Evolutionary conservation across 306 rosid species (phyloP).

Genomic region (Prosopis cineraria): DNA sequence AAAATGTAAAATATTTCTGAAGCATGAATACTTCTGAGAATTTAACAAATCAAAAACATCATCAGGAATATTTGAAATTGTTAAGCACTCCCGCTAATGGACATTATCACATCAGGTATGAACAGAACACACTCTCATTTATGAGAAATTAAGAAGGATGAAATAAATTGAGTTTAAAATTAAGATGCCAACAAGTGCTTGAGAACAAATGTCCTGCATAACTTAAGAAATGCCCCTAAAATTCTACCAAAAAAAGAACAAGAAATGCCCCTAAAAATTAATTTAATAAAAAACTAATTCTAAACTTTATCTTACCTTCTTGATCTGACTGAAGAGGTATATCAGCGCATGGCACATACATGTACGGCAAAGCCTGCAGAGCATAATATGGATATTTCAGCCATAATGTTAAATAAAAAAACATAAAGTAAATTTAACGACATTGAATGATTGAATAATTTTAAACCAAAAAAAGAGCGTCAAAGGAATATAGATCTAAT

Average conservation of each 20-base stretch:
- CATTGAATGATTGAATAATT: neutral
- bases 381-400: conserved; percentile 29
- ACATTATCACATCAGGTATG: neutral
- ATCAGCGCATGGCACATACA: conserved; percentile 80
- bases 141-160: neutral
- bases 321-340: conserved; percentile 48
- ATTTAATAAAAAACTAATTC: neutral
- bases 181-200: conserved; percentile 25
- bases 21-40: conserved; percentile 18
- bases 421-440: neutral
- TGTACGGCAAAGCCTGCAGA: conserved; percentile 82
- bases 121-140: conserved; percentile 17
- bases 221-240: neutral
- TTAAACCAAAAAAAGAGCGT: neutral
- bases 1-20: neutral
- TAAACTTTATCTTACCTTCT: conserved; percentile 55
- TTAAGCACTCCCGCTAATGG: neutral
- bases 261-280: too few relatives aligned
- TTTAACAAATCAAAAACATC: conserved; percentile 14
- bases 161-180: conserved; percentile 17
- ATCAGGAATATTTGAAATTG: conserved; percentile 19
- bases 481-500: conserved; percentile 7
- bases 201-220: neutral
- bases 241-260: too few relatives aligned
- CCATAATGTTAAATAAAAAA: neutral